Evolutionary conservation across 768 basidiomycete species (phyloP).

Genomic region (Mrakia gelida): DNA sequence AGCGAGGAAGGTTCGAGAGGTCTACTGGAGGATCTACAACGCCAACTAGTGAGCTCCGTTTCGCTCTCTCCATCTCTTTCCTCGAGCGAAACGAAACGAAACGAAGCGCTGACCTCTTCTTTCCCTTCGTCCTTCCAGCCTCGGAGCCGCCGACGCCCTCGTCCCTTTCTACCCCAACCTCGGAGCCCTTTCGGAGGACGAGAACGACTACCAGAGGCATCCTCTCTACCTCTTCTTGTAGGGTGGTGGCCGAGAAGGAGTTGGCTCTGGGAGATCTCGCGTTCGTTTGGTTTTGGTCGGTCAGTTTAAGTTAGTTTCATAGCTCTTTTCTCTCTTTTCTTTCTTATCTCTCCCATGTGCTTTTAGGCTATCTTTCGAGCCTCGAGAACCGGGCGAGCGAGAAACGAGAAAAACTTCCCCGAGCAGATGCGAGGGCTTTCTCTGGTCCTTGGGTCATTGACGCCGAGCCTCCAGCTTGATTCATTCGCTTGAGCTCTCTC

Average conservation of each 20-base stretch:
- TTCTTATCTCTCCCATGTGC: neutral
- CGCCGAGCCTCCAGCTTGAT: neutral
- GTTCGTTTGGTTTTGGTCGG: too few species aligned
- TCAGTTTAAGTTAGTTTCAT: too few species aligned
- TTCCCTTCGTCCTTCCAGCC: constrained; percentile 2
- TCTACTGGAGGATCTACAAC: constrained; percentile 87
- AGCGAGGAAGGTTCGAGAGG: constrained; percentile 92
- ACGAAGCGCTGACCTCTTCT: too few species aligned
- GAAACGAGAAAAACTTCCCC: neutral
- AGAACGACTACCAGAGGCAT: constrained; percentile 32
- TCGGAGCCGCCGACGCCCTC: constrained; percentile 27
- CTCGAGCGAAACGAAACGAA: neutral
- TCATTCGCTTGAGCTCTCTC: neutral
- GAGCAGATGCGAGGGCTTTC: too few species aligned
- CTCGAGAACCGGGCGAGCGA: neutral
- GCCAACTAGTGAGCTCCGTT: constrained; percentile 54
- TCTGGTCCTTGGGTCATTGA: too few species aligned
- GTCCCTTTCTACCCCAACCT: constrained; percentile 33
- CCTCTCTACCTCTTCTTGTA: constrained; percentile 31
- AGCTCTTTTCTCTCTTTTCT: too few species aligned
- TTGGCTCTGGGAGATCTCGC: too few species aligned
- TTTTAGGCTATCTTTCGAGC: neutral
- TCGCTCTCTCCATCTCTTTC: neutral
- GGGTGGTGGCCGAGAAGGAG: neutral
- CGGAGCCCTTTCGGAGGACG: constrained; percentile 25